phyloP scores from a whole-genome alignment of 306 rosid genomes.

The Elaeagnus macrophylla region DNA sequence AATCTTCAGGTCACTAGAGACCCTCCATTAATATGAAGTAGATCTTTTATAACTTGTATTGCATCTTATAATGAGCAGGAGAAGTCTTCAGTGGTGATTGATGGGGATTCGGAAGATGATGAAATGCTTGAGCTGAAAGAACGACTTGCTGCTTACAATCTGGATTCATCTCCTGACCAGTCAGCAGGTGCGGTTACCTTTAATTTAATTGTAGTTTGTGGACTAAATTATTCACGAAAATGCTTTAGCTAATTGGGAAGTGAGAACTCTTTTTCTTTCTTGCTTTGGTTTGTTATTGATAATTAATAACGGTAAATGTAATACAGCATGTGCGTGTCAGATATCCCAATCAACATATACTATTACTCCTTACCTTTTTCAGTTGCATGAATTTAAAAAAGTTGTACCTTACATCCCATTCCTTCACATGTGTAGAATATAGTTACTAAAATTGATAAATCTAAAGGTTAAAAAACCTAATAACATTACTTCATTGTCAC shows the following conservation, averaged over 20 bases:
- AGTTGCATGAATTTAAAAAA: too few species aligned
- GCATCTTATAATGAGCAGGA: slow-evolving; percentile 26
- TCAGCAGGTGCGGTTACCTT: slow-evolving; percentile 36
- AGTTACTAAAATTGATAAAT: too few species aligned
- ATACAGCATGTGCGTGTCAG: too few species aligned
- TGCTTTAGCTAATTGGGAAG: too few species aligned
- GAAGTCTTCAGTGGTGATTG: slow-evolving; percentile 11
- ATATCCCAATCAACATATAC: too few species aligned
- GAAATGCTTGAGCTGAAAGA: slow-evolving; percentile 72
- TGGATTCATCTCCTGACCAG: slow-evolving; percentile 55
- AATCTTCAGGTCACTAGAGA: not conserved
- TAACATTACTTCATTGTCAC: not conserved
- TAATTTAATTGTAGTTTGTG: not conserved
- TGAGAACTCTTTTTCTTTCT: too few species aligned
- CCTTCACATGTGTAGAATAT: too few species aligned
- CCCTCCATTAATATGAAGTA: not conserved
- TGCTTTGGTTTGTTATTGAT: too few species aligned
- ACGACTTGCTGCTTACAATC: slow-evolving; percentile 86
- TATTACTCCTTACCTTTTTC: too few species aligned
- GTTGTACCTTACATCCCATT: too few species aligned
- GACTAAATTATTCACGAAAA: not conserved
- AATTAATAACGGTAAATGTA: too few species aligned
- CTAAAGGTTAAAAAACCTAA: too few species aligned
- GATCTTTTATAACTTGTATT: not conserved
- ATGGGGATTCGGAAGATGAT: slow-evolving; percentile 33